Base-by-base conservation (phyloP, 2,329 filamentous ascomycete genomes). In the Clonostachys rhizophaga region DNA sequence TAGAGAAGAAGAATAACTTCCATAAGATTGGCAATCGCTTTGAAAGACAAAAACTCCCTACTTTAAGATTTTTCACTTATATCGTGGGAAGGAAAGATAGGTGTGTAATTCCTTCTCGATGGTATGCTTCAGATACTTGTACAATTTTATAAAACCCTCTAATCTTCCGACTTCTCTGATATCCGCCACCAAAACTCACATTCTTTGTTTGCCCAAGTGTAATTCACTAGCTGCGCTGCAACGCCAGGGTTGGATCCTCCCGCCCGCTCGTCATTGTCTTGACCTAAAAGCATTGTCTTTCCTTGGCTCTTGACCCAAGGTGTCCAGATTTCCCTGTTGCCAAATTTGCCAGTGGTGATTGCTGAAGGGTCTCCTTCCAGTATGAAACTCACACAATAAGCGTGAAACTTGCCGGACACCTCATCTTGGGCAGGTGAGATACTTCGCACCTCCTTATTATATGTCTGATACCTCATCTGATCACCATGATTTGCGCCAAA, bases 181-280 rank as follows among this genome's bases (percentile, higher is more conserved):
- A 61, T 55, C 44, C 52, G 58, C 61, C 60, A 72, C 73, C 72
- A 76, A 52, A 75, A 77, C 6, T 68, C 58, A 42, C 70, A 75
- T 53, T 76, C 65, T 45, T 65, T 61, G 24, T 62, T 59, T 3
- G 63, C 65, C 69, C 70, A 76, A 13, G 57, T 59, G 55, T 70
- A 70, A 18, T 64, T 56, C 6, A 60, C 54, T 51, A 72, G 55
- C 49, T 69, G 55, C 5, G 73, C 71, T 7, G 69, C 53, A 18
- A 65, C 57, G 2, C 68, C 71, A 17, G 53, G 44, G 4, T 54
- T 50, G 2, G 35, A 55, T 0, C 73, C 74, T 0, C 74, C 72
- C 40, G 70, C 70, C 8, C 70, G 56, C 50, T 77, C 73, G 52
- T 76, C 67, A 52, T 76, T 77, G 0, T 67, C 73, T 35, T 70